These are phyloP conservation scores for Paramyrothecium roridum DNA, from an alignment of 2,329 filamentous ascomycete genomes.

Conservation along the genomic window DNA sequence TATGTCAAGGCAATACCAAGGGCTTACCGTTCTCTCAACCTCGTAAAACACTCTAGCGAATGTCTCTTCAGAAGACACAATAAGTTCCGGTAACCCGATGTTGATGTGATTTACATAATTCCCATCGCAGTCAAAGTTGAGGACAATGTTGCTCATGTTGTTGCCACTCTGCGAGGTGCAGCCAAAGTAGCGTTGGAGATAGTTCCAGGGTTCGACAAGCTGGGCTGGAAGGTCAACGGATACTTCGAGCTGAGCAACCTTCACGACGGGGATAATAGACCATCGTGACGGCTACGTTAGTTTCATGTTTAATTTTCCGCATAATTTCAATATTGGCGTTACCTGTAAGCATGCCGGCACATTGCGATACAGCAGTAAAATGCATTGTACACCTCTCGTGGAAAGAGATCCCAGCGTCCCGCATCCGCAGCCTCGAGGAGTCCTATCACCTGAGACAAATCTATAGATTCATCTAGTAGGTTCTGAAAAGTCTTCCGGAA, in stretches of 20 bases:
- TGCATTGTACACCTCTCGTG: background rate
- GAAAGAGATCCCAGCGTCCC: background rate
- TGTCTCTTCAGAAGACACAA: background rate
- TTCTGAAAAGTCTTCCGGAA: background rate
- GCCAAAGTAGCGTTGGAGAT: background rate
- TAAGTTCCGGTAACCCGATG: background rate
- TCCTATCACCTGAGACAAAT: background rate
- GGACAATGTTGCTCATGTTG: background rate
- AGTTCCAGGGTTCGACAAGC: background rate
- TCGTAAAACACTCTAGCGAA: background rate
- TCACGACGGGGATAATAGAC: background rate
- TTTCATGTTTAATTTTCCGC: no score
- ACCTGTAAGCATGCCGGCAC: conserved; percentile 1
- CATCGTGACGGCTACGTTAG: background rate
- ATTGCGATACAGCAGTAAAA: background rate
- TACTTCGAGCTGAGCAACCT: background rate
- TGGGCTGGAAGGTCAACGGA: background rate
- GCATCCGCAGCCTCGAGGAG: background rate
- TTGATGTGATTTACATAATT: background rate
- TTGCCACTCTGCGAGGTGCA: background rate
- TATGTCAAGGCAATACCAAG: no score
- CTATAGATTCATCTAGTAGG: background rate
- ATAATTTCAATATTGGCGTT: background rate
- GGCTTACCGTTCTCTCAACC: background rate
- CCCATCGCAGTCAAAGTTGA: background rate